These are phyloP conservation scores for Fusarium goolgardi DNA, from an alignment of 2,329 filamentous ascomycete genomes.

Conservation along the genomic window DNA sequence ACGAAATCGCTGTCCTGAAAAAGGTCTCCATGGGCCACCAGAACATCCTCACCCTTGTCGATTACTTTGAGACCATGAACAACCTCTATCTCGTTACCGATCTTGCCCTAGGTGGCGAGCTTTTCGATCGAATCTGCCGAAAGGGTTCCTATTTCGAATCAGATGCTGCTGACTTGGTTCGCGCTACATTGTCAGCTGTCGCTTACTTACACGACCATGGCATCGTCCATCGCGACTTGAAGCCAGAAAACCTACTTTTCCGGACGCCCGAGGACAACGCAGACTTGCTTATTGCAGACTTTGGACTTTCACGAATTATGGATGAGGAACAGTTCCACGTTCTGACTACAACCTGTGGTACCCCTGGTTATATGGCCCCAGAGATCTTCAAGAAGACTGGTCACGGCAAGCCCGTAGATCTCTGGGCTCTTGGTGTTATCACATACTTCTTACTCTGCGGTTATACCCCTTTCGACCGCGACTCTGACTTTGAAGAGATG, in stretches of 20 bases:
- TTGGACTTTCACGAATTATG: slow-evolving; percentile 96
- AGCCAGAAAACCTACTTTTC: slow-evolving; percentile 97
- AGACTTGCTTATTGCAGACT: slow-evolving; percentile 96
- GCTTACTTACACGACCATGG: slow-evolving; percentile 98
- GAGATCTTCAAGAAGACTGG: slow-evolving; percentile 99
- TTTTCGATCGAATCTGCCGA: slow-evolving; percentile 98
- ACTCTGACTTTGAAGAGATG: slow-evolving; percentile 99
- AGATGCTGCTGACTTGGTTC: slow-evolving; percentile 94
- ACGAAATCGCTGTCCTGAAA: slow-evolving; percentile 97
- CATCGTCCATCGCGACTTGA: slow-evolving; percentile 97
- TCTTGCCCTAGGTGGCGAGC: slow-evolving; percentile 92
- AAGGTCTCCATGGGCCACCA: slow-evolving; percentile 99
- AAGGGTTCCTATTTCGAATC: slow-evolving; percentile 99
- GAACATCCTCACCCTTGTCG: slow-evolving; percentile 96
- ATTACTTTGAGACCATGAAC: slow-evolving; percentile 99
- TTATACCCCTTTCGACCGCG: slow-evolving; percentile 97
- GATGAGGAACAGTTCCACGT: slow-evolving; percentile 99
- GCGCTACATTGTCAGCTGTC: slow-evolving; percentile 94
- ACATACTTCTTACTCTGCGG: slow-evolving; percentile 98
- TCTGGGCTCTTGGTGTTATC: slow-evolving; percentile 98
- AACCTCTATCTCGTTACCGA: slow-evolving; percentile 99
- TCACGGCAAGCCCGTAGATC: slow-evolving; percentile 96
- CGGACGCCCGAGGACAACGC: slow-evolving; percentile 97
- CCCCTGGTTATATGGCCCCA: slow-evolving; percentile 98
- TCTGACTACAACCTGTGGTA: slow-evolving; percentile 96